Base-by-base conservation (phyloP, 345 rosid species). In the sweet orange (Citrus sinensis) region DNA sequence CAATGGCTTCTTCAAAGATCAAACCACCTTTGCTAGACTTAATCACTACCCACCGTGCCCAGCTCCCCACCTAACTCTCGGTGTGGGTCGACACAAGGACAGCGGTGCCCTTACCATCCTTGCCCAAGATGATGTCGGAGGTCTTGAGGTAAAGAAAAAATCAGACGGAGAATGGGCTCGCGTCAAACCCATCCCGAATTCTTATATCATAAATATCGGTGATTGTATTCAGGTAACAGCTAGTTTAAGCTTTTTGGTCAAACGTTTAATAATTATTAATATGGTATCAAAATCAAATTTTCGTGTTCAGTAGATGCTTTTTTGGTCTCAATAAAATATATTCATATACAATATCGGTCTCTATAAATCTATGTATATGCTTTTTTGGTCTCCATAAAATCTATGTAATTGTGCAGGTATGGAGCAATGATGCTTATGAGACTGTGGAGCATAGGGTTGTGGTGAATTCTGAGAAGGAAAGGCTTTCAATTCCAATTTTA, bases 401-500 rank as follows among this genome's bases (percentile, higher is more conserved):
- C 5, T 7, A 30, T 24, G 29, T 39, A 34, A 61, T 56, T 40
- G 30, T 67, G 74, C 49, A 87, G 92, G 90, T 84, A 24, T 88
- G 88, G 89, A 88, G 87, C 73, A 88, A 88, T 65, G 92, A 89
- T 10, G 65, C 73, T 9, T 89, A 87, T 34, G 78, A 75, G 60
- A 88, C 89, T 64, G 92, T 81, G 65, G 90, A 89, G 78, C 90
- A 87, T 51, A 84, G 87, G 54, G 88, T 78, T 9, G 73, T 78
- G 76, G 89, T 87, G 83, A 87, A 87, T 73, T 68, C 82, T 10
- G 79, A 84, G 51, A 81, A 63, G 74, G 89, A 87, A 82, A 86
- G 92, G 42, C 83, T 84, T 80, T 84, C 92, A 1, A 61, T 86
- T 60, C 88, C 90, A 0, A 84, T 56, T 34, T 87, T 86, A 87